phyloP scores from a whole-genome alignment of 2,329 filamentous ascomycete species.

The Lasiodiplodia gonubiensis region DNA sequence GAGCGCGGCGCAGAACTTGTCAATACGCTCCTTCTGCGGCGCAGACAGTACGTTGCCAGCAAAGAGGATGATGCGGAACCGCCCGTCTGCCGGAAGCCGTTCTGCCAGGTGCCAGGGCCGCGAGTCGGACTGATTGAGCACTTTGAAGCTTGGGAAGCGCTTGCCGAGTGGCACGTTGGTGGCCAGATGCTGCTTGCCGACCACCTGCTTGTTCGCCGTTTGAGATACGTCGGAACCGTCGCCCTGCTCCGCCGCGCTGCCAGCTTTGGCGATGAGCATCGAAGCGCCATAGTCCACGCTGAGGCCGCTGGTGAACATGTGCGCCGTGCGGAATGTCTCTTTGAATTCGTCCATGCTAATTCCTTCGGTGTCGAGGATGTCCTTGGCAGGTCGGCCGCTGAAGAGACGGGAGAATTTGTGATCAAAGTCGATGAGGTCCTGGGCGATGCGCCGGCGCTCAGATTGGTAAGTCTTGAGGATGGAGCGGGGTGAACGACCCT shows the following conservation, averaged over 20 bases:
- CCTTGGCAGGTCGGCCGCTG: slow-evolving; percentile 59
- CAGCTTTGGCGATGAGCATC: slow-evolving; percentile 61
- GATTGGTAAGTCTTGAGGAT: slow-evolving; percentile 60
- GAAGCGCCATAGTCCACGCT: slow-evolving; percentile 65
- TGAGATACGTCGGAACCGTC: slow-evolving; percentile 53
- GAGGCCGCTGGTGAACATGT: slow-evolving; percentile 64
- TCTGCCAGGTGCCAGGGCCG: slow-evolving; percentile 66
- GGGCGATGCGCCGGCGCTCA: slow-evolving; percentile 64
- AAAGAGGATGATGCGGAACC: slow-evolving; percentile 67
- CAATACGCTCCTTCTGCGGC: slow-evolving; percentile 53
- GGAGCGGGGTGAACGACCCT: slow-evolving; percentile 45
- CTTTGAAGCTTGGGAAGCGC: slow-evolving; percentile 64
- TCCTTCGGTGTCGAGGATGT: slow-evolving; percentile 64
- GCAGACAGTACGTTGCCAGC: slow-evolving; percentile 60
- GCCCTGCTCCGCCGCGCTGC: slow-evolving; percentile 51
- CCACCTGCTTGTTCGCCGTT: slow-evolving; percentile 23
- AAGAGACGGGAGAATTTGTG: slow-evolving; percentile 56
- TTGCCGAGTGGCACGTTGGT: slow-evolving; percentile 58
- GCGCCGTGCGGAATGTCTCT: slow-evolving; percentile 63
- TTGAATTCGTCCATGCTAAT: slow-evolving; percentile 69
- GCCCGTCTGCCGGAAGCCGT: slow-evolving; percentile 61
- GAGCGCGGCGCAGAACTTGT: slow-evolving; percentile 56
- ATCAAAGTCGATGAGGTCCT: slow-evolving; percentile 66
- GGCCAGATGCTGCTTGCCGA: slow-evolving; percentile 51
- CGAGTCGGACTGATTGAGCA: slow-evolving; percentile 63